These are phyloP conservation scores for Tilletiopsis washingtonensis DNA, from an alignment of 1,284 basidiomycete genomes.

Conservation along the genomic window DNA sequence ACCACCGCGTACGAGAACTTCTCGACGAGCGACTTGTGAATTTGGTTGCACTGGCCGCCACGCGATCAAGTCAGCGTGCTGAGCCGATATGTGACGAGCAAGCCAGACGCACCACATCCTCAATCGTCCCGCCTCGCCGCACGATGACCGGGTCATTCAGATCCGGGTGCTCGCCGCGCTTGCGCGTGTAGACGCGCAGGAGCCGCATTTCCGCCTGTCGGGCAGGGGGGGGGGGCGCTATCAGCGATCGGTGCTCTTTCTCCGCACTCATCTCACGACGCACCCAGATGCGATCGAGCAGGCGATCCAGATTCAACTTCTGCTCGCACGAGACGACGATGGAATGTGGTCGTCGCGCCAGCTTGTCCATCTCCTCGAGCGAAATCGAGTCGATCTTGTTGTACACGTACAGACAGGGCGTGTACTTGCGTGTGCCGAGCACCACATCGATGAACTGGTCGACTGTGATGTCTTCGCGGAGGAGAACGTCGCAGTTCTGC, in stretches of 20 bases:
- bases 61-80: background rate
- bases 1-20: slow-evolving; percentile 56
- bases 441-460: slow-evolving; percentile 97
- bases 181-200: slow-evolving; percentile 76
- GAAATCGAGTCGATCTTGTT: slow-evolving; percentile 55
- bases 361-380: slow-evolving; percentile 64
- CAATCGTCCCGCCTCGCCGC: slow-evolving; percentile 83
- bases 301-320: slow-evolving; percentile 80
- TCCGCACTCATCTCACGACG: slow-evolving; percentile 13
- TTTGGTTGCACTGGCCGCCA: slow-evolving; percentile 46
- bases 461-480: slow-evolving; percentile 60
- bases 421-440: slow-evolving; percentile 88
- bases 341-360: slow-evolving; percentile 77
- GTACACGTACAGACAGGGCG: slow-evolving; percentile 85
- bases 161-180: slow-evolving; percentile 79
- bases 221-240: too few relatives aligned
- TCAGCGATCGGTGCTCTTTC: too few relatives aligned
- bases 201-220: slow-evolving; percentile 28
- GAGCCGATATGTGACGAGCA: background rate
- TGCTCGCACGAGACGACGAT: slow-evolving; percentile 91
- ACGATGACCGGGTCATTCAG: slow-evolving; percentile 85
- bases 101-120: slow-evolving; percentile 53
- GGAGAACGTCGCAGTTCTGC: slow-evolving; percentile 37
- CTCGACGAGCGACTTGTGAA: slow-evolving; percentile 76
- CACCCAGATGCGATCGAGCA: slow-evolving; percentile 79